Evolutionary conservation across 768 basidiomycete genomes (phyloP).

Genomic region (Leccinum boreale): DNA sequence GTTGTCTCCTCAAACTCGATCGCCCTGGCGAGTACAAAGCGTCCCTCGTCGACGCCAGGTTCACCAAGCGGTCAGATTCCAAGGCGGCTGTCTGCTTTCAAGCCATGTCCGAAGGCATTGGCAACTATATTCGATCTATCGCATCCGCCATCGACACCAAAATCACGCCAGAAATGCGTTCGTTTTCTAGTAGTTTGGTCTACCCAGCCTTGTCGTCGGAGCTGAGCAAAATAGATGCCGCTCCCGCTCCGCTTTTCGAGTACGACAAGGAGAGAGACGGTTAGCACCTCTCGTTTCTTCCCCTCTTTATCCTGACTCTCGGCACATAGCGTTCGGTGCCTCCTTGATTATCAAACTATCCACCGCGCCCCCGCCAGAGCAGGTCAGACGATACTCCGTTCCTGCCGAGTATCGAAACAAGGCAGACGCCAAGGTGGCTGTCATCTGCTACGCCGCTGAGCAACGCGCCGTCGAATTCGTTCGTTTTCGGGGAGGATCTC

Average conservation of each 20-base stretch:
- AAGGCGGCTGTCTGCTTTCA: slow-evolving; percentile 64
- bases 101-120: slow-evolving; percentile 62
- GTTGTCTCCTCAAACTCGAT: slow-evolving; percentile 58
- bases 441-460: slow-evolving; percentile 48
- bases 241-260: slow-evolving; percentile 38
- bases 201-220: slow-evolving; percentile 45
- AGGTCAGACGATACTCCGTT: slow-evolving; percentile 44
- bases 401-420: slow-evolving; percentile 52
- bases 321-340: slow-evolving; percentile 52
- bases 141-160: slow-evolving; percentile 41
- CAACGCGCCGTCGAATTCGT: slow-evolving; percentile 58
- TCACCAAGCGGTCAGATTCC: slow-evolving; percentile 61
- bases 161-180: slow-evolving; percentile 43
- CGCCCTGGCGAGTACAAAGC: slow-evolving; percentile 50
- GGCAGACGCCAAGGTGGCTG: slow-evolving; percentile 61
- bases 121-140: slow-evolving; percentile 50
- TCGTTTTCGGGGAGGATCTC: slow-evolving; percentile 45
- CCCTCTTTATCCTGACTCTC: not conserved
- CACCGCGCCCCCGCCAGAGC: slow-evolving; percentile 27
- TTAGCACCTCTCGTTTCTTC: slow-evolving; percentile 23
- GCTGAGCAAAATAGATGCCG: slow-evolving; percentile 39
- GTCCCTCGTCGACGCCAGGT: slow-evolving; percentile 62
- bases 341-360: slow-evolving; percentile 43
- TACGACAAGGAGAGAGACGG: slow-evolving; percentile 50
- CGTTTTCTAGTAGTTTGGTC: slow-evolving; percentile 43